Percentiles rank a stretch among this genome's conserved stretches.
Evolutionary conservation across 805 yeast genomes (phyloP).

Genomic region (Lachancea sp.): DNA sequence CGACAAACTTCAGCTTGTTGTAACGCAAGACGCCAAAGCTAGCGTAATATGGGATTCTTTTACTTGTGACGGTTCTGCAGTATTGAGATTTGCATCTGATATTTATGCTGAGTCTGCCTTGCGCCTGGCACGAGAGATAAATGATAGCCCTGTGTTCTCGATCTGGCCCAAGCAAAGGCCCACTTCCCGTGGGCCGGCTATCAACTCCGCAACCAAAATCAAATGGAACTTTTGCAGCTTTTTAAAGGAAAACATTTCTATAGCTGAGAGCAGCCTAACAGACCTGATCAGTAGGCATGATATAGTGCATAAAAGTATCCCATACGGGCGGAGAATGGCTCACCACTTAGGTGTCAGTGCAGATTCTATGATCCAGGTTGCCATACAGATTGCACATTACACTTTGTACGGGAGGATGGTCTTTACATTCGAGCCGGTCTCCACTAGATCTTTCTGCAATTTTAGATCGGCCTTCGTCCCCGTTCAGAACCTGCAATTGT

Average conservation of each 20-base stretch:
- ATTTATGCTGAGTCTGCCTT: slow-evolving; percentile 84
- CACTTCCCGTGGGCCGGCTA: background rate
- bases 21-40: slow-evolving; percentile 79
- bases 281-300: slow-evolving; percentile 77
- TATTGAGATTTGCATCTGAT: slow-evolving; percentile 79
- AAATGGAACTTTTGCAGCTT: slow-evolving; percentile 36
- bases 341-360: slow-evolving; percentile 77
- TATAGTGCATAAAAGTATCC: slow-evolving; percentile 68
- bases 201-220: slow-evolving; percentile 18
- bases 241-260: slow-evolving; percentile 46
- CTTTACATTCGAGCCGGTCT: slow-evolving; percentile 85
- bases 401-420: slow-evolving; percentile 86
- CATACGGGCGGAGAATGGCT: slow-evolving; percentile 72
- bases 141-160: slow-evolving; percentile 41
- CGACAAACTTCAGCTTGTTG: slow-evolving; percentile 79
- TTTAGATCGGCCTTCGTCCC: slow-evolving; percentile 67
- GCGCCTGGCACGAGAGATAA: slow-evolving; percentile 73
- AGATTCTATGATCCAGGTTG: slow-evolving; percentile 86
- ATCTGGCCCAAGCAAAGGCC: slow-evolving; percentile 30
- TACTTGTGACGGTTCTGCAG: slow-evolving; percentile 91
- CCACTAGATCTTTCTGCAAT: slow-evolving; percentile 61
- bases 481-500: slow-evolving; percentile 50
- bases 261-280: slow-evolving; percentile 83
- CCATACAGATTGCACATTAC: slow-evolving; percentile 85
- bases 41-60: slow-evolving; percentile 88